These are phyloP conservation scores for Neocallimastix lanati DNA, from an alignment of 192 early-diverging fungal genomes.

Conservation along the genomic window DNA sequence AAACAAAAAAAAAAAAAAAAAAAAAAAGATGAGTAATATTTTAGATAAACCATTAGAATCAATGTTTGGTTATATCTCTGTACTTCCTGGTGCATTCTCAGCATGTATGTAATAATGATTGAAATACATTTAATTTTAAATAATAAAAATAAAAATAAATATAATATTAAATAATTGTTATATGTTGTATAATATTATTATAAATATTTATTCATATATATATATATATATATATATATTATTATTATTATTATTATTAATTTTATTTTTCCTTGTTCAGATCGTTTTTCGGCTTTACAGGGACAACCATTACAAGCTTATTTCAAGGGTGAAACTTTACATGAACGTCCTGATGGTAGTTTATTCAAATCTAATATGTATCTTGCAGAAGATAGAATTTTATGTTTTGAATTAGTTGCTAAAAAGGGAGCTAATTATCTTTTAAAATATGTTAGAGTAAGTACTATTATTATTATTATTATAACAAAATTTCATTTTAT, in stretches of 20 bases:
- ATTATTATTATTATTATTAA: no score
- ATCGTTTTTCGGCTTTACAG: conserved; percentile 57
- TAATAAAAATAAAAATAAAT: no score
- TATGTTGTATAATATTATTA: no score
- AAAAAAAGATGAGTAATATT: no score
- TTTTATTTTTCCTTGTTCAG: no score
- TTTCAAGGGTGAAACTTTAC: conserved; percentile 80
- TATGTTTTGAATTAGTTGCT: conserved; percentile 86
- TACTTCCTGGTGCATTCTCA: conserved; percentile 62
- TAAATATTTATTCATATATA: no score
- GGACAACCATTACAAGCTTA: conserved; percentile 60
- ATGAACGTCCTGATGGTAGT: conserved; percentile 57
- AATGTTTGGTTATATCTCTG: no score
- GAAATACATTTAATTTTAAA: no score
- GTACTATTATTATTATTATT: neutral
- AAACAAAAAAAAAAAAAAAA: no score
- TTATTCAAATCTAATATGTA: conserved; percentile 89
- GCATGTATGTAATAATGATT: conserved; percentile 93
- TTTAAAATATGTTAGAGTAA: conserved; percentile 57
- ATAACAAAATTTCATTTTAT: neutral
- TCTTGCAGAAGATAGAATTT: conserved; percentile 78
- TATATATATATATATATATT: no score
- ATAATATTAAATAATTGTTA: no score
- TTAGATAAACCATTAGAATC: no score
- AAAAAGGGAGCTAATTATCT: conserved; percentile 60